phyloP scores from a whole-genome alignment of 306 rosid genomes.

The Malus fusca region DNA sequence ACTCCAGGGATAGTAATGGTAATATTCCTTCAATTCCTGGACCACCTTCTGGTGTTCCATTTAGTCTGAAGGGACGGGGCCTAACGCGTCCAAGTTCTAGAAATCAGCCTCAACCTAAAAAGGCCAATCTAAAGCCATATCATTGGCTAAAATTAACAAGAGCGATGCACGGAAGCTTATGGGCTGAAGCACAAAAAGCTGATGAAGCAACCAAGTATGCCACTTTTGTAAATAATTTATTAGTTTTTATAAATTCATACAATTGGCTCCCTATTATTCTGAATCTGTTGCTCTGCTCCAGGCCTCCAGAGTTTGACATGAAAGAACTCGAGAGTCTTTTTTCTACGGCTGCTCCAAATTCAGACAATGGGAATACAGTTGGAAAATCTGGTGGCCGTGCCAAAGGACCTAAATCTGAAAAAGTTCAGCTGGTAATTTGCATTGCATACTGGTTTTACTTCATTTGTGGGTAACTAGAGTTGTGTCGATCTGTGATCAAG shows the following conservation, averaged over 20 bases:
- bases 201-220: constrained; percentile 78
- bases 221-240: constrained; percentile 10
- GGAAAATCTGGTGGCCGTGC: constrained; percentile 45
- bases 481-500: constrained; percentile 7
- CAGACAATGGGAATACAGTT: constrained; percentile 35
- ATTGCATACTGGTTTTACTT: constrained; percentile 8
- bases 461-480: not conserved
- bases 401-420: constrained; percentile 57
- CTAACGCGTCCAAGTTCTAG: constrained; percentile 40
- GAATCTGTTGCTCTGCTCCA: constrained; percentile 27
- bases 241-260: not conserved
- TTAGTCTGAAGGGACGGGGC: constrained; percentile 65
- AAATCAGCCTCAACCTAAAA: constrained; percentile 46
- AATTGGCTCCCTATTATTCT: constrained; percentile 7
- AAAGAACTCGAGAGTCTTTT: constrained; percentile 91
- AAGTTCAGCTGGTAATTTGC: constrained; percentile 77
- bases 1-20: constrained; percentile 24
- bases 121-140: constrained; percentile 81
- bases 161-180: constrained; percentile 94
- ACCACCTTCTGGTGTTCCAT: constrained; percentile 58
- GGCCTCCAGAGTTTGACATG: constrained; percentile 99
- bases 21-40: constrained; percentile 63
- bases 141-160: constrained; percentile 94
- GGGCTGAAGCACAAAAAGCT: constrained; percentile 86
- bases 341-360: constrained; percentile 63